phyloP scores from a whole-genome alignment of 345 rosid species.

The Lepidium aucheri region DNA sequence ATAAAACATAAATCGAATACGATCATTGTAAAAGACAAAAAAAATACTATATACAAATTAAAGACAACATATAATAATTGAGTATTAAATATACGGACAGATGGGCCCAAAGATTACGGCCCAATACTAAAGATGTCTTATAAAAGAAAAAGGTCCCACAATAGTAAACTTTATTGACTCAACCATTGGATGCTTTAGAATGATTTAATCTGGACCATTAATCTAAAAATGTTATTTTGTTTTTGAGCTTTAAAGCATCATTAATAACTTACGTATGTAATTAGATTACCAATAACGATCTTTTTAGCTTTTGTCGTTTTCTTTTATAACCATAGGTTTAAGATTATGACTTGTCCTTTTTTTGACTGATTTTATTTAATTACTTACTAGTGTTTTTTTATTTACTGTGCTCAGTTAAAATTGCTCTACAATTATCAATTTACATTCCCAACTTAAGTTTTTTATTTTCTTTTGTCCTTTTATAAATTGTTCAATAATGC shows the following conservation, averaged over 20 bases:
- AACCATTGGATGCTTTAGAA: background rate
- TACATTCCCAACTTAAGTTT: too few species aligned
- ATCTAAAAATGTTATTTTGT: background rate
- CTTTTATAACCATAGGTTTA: background rate
- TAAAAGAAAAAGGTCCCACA: background rate
- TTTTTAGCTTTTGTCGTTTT: constrained; percentile 25
- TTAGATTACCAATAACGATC: constrained; percentile 15
- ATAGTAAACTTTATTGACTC: constrained; percentile 15
- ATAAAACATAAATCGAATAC: background rate
- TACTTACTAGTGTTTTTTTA: background rate
- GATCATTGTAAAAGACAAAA: background rate
- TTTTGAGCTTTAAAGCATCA: constrained; percentile 3
- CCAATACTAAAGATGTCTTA: constrained; percentile 17
- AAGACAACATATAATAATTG: background rate
- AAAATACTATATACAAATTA: background rate
- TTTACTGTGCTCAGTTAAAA: background rate
- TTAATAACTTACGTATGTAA: constrained; percentile 21
- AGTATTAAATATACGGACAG: background rate
- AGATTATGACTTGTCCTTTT: too few species aligned
- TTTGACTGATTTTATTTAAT: background rate
- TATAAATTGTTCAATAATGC: too few species aligned
- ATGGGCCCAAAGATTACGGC: constrained; percentile 18
- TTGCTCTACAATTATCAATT: too few species aligned
- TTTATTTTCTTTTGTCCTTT: too few species aligned
- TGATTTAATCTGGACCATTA: constrained; percentile 24